These are phyloP conservation scores for Pseudozyma pruni DNA, from an alignment of 1,284 basidiomycete genomes.

Conservation along the genomic window DNA sequence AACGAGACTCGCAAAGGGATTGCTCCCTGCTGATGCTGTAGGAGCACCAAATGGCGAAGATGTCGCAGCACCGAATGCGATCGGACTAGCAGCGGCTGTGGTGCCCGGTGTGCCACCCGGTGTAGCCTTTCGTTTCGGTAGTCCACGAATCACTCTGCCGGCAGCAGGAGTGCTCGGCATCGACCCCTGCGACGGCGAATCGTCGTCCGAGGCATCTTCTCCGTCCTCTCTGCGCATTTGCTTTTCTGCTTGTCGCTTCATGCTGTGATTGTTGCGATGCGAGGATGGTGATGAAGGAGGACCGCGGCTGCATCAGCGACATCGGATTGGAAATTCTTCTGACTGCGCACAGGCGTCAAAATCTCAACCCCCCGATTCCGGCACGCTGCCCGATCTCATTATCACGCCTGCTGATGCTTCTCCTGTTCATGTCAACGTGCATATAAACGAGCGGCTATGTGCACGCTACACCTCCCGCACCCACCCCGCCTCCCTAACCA, in stretches of 20 bases:
- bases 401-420: too few species aligned
- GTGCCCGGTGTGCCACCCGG: constrained; percentile 22
- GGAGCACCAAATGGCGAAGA: constrained; percentile 13
- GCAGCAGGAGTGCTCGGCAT: constrained; percentile 34
- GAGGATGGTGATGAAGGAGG: too few species aligned
- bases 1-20: constrained; percentile 32
- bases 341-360: too few species aligned
- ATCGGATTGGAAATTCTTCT: too few species aligned
- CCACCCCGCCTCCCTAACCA: constrained; percentile 8
- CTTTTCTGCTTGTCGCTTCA: constrained; percentile 52
- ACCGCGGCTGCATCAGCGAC: too few species aligned
- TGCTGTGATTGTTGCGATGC: constrained; percentile 7
- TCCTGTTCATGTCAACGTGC: too few species aligned
- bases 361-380: too few species aligned
- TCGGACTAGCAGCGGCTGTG: constrained; percentile 11
- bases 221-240: constrained; percentile 47
- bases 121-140: constrained; percentile 30
- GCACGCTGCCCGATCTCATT: too few species aligned
- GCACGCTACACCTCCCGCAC: not conserved
- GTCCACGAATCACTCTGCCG: constrained; percentile 37
- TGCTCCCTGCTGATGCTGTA: constrained; percentile 15
- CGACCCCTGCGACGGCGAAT: constrained; percentile 30
- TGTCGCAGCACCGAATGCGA: constrained; percentile 11
- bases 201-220: constrained; percentile 39
- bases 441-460: not conserved